phyloP scores from a whole-genome alignment of 345 rosid species.

The Camelina laxa region DNA sequence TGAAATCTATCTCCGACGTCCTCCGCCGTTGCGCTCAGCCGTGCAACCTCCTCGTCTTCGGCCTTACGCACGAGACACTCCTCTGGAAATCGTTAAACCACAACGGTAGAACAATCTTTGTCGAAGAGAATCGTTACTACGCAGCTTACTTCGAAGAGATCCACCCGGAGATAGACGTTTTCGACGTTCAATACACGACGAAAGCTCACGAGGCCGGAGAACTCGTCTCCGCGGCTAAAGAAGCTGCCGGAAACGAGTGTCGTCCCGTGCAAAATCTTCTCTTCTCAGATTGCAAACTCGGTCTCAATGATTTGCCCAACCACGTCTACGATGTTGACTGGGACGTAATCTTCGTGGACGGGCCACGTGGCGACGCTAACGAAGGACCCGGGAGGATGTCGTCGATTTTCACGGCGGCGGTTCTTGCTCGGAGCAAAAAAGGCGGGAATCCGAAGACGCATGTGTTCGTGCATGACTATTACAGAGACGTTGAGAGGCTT shows the following conservation, averaged over 20 bases:
- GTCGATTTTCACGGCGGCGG: constrained; percentile 91
- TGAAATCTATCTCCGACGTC: constrained; percentile 80
- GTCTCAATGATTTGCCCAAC: constrained; percentile 89
- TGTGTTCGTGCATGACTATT: constrained; percentile 87
- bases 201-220: constrained; percentile 65
- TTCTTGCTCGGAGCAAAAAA: constrained; percentile 83
- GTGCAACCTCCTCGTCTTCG: constrained; percentile 88
- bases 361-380: constrained; percentile 80
- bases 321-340: constrained; percentile 92
- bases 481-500: constrained; percentile 72
- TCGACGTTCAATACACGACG: constrained; percentile 93
- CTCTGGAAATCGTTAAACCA: constrained; percentile 91
- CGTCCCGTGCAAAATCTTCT: constrained; percentile 88
- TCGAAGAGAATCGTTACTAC: constrained; percentile 91
- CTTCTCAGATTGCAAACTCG: constrained; percentile 86
- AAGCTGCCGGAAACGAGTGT: constrained; percentile 71
- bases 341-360: constrained; percentile 91
- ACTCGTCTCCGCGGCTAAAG: constrained; percentile 58
- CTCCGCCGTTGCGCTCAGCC: constrained; percentile 84
- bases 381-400: constrained; percentile 85
- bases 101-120: constrained; percentile 80
- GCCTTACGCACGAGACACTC: constrained; percentile 88
- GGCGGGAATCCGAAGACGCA: constrained; percentile 72
- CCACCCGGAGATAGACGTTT: constrained; percentile 90
- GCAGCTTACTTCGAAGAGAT: constrained; percentile 88